Percentiles rank a stretch among this genome's conserved stretches.
Evolutionary conservation across 306 rosid genomes (phyloP).

Genomic region (Canavalia ensiformis): DNA sequence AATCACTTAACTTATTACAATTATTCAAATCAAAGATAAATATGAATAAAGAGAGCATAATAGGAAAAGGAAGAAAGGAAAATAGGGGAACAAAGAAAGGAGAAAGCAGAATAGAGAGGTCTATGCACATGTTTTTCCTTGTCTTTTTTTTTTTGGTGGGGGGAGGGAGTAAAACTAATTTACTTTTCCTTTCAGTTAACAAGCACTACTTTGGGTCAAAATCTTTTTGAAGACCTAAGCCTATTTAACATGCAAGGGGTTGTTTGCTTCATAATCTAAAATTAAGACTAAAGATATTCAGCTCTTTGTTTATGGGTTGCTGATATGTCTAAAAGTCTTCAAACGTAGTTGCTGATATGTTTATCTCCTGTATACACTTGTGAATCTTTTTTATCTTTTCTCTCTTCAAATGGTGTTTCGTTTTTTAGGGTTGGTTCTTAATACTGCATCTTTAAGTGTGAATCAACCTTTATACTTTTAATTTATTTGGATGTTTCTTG

Average conservation of each 20-base stretch:
- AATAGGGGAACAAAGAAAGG: too few relatives aligned
- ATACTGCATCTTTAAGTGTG: slow-evolving; percentile 33
- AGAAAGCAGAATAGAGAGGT: background rate
- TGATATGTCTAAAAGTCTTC: slow-evolving; percentile 30
- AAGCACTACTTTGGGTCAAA: slow-evolving; percentile 9
- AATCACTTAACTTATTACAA: too few relatives aligned
- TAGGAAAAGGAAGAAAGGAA: too few relatives aligned
- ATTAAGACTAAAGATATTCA: slow-evolving; percentile 5
- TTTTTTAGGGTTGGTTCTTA: slow-evolving; percentile 34
- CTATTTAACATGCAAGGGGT: slow-evolving; percentile 13
- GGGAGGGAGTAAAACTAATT: background rate
- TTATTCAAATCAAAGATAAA: too few relatives aligned
- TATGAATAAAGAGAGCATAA: too few relatives aligned
- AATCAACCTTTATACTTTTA: slow-evolving; percentile 39
- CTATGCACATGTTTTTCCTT: background rate
- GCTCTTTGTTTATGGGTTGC: background rate
- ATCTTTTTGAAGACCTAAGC: slow-evolving; percentile 6
- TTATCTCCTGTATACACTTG: background rate
- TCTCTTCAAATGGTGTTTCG: slow-evolving; percentile 16
- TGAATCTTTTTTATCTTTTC: background rate
- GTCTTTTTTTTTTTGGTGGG: background rate
- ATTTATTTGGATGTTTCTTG: slow-evolving; percentile 44
- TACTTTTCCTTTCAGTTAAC: slow-evolving; percentile 15
- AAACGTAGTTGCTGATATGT: background rate
- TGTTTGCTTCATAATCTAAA: slow-evolving; percentile 15